These are phyloP conservation scores for Dalbergia cultrata DNA, from an alignment of 306 rosid species.

Conservation along the genomic window DNA sequence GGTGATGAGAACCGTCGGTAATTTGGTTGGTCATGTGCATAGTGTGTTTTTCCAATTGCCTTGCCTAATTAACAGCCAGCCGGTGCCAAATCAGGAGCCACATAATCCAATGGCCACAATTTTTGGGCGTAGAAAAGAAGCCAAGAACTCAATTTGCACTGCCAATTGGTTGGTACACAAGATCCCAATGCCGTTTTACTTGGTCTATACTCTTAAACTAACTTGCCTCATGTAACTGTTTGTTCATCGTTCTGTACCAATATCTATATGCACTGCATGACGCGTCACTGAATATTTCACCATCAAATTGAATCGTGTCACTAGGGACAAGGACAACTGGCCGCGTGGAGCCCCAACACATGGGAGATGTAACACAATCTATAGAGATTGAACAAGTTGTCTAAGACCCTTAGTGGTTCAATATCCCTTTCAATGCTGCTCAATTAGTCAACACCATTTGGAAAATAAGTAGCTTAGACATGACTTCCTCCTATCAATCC, in stretches of 20 bases:
- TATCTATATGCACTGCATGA: not conserved
- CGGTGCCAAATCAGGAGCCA: conserved; percentile 21
- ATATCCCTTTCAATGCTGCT: conserved; percentile 46
- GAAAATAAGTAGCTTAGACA: conserved; percentile 34
- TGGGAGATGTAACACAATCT: not conserved
- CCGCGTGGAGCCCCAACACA: conserved; percentile 25
- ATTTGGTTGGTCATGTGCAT: conserved; percentile 22
- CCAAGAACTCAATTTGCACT: not conserved
- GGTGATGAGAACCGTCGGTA: conserved; percentile 1
- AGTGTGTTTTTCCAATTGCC: conserved; percentile 35
- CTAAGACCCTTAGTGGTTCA: conserved; percentile 1
- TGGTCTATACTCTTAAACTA: conserved; percentile 6
- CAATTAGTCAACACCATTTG: conserved; percentile 42
- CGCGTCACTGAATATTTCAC: conserved; percentile 14
- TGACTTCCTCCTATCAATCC: conserved; percentile 55
- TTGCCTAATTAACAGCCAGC: not conserved
- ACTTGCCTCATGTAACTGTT: not conserved
- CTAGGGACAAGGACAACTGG: conserved; percentile 17
- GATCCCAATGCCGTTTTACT: conserved; percentile 8
- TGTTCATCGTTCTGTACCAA: not conserved
- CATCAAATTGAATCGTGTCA: not conserved
- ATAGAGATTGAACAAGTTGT: conserved; percentile 6
- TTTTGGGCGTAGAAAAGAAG: conserved; percentile 42
- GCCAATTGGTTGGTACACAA: conserved; percentile 20
- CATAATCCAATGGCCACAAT: conserved; percentile 15